These are phyloP conservation scores for Aureobasidium sp. DNA, from an alignment of 2,329 filamentous ascomycete species.

Conservation along the genomic window DNA sequence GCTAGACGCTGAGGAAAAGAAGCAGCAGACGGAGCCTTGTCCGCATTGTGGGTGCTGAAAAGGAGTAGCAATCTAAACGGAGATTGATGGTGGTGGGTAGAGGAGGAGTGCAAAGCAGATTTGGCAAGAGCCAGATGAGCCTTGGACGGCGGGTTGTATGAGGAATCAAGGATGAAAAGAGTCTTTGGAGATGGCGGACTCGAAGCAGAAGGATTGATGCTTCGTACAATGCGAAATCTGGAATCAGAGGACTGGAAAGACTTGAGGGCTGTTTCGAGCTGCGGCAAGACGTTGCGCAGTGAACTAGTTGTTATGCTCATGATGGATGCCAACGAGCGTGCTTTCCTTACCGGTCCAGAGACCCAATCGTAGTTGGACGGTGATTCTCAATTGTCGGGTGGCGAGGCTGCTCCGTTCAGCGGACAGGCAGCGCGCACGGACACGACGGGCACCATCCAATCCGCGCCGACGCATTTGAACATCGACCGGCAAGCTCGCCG, in stretches of 20 bases:
- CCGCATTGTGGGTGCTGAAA: constrained; percentile 58
- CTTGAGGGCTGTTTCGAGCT: constrained; percentile 37
- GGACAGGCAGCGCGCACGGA: neutral
- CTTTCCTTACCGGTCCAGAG: too few relatives aligned
- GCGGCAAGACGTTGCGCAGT: constrained; percentile 29
- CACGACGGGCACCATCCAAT: constrained; percentile 11
- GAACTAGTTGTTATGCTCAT: constrained; percentile 12
- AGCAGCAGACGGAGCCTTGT: constrained; percentile 60
- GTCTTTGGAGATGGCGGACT: constrained; percentile 31
- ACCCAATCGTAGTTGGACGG: too few relatives aligned
- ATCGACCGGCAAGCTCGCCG: constrained; percentile 1
- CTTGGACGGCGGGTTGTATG: constrained; percentile 58
- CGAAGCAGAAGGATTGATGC: constrained; percentile 23
- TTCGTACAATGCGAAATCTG: constrained; percentile 32
- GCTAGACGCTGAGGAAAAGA: constrained; percentile 59
- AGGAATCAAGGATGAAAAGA: constrained; percentile 59
- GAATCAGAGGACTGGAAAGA: constrained; percentile 36
- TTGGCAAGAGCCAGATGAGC: constrained; percentile 52
- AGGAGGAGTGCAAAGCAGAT: constrained; percentile 42
- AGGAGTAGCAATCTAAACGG: constrained; percentile 49
- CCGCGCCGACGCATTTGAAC: constrained; percentile 10
- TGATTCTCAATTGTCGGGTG: too few relatives aligned
- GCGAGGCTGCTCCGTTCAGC: too few relatives aligned
- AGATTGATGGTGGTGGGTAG: constrained; percentile 28
- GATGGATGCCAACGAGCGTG: too few relatives aligned